Conservation (phyloP, 106 monocot genomes). For the Platanthera zijinensis region DNA sequence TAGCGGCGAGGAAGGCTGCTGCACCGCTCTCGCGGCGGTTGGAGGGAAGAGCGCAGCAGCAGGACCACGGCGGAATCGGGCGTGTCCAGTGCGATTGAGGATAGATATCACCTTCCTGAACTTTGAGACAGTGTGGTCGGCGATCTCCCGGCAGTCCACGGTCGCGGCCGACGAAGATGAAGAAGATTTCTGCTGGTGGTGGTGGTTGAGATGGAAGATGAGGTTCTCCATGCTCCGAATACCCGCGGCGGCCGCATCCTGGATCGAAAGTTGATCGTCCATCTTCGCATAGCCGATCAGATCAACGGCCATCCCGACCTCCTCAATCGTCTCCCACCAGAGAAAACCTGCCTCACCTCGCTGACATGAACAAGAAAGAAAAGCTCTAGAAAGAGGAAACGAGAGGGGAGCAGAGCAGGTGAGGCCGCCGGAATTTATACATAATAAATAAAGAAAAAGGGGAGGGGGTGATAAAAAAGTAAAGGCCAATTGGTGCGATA, state of each 20-base stretch:
- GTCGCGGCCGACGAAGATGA: not conserved
- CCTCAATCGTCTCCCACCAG: not conserved
- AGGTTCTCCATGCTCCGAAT: constrained; percentile 62
- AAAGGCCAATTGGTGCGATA: not conserved
- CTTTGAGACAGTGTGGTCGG: constrained; percentile 73
- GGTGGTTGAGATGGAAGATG: constrained; percentile 51
- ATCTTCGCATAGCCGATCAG: constrained; percentile 36
- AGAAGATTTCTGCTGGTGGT: constrained; percentile 8
- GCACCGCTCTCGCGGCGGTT: not conserved
- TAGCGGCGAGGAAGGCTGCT: not conserved
- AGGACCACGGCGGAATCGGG: constrained; percentile 79
- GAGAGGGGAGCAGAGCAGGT: not conserved
- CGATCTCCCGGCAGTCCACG: constrained; percentile 69
- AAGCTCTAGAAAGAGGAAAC: not conserved
- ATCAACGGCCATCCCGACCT: constrained; percentile 39
- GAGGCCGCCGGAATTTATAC: too few relatives aligned
- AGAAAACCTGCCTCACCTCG: not conserved
- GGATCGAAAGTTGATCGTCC: constrained; percentile 60
- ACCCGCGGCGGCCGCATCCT: constrained; percentile 81
- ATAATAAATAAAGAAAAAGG: not conserved
- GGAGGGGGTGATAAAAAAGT: not conserved
- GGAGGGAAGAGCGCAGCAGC: not conserved
- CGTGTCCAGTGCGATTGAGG: constrained; percentile 83
- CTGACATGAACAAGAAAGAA: not conserved
- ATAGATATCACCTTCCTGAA: constrained; percentile 87